phyloP scores from a whole-genome alignment of 1,284 basidiomycete species.

The Coriolopsis trogii region DNA sequence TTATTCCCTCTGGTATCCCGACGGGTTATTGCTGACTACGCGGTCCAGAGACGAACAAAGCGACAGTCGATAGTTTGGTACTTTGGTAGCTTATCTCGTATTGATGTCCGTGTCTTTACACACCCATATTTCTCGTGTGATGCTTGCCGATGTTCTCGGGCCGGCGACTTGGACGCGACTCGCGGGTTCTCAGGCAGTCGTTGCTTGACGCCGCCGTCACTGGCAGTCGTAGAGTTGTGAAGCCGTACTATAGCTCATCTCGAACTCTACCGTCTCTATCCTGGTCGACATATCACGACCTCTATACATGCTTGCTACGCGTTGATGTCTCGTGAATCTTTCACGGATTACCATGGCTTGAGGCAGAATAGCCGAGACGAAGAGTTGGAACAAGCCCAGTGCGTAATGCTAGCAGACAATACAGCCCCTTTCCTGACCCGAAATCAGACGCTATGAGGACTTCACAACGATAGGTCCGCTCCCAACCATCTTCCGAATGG shows the following conservation, averaged over 20 bases:
- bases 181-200: too few relatives aligned
- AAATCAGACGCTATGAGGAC: slow-evolving; percentile 83
- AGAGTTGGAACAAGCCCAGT: slow-evolving; percentile 37
- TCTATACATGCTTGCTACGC: slow-evolving; percentile 3
- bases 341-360: slow-evolving; percentile 17
- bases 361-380: slow-evolving; percentile 28
- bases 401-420: too few relatives aligned
- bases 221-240: background rate
- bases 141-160: too few relatives aligned
- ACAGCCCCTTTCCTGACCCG: too few relatives aligned
- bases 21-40: background rate
- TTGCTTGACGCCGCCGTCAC: too few relatives aligned
- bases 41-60: slow-evolving; percentile 1
- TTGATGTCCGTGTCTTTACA: background rate
- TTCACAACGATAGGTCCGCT: slow-evolving; percentile 78
- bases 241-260: background rate
- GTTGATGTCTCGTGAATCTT: slow-evolving; percentile 26
- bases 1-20: too few relatives aligned
- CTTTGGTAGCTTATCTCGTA: background rate
- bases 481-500: background rate
- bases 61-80: too few relatives aligned
- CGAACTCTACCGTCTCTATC: background rate
- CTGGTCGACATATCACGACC: background rate
- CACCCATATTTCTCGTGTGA: too few relatives aligned
- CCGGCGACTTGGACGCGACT: too few relatives aligned